Base-by-base conservation (phyloP, 306 rosid genomes). In the Casuarina glauca region DNA sequence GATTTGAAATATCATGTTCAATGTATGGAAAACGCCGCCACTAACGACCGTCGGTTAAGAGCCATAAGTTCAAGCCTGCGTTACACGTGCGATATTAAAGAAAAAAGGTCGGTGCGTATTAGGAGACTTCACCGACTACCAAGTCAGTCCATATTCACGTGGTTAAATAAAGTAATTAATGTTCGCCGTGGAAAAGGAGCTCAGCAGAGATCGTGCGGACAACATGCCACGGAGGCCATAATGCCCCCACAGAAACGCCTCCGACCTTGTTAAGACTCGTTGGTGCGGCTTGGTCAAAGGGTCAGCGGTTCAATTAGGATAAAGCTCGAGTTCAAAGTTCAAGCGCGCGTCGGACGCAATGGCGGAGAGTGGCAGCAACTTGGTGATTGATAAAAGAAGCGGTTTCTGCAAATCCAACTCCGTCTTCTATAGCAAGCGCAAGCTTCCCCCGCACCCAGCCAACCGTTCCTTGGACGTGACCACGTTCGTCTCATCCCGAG, bases 401-500 rank as follows among this genome's bases (percentile, higher is more conserved):
- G 98, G 98, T 0, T 94, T 87, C 83, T 89, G 93, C 84, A 76
- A 70, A 2, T 77, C 91, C 17, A 91, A 86, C 36, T 88, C 91
- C 19, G 57, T 82, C 58, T 95, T 84, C 87, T 90, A 91, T 87
- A 92, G 93, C 82, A 91, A 90, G 69, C 90, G 98, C 1, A 87
- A 54, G 32, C 84, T 88, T 0, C 52, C 84, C 3, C 81, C 92
- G 1, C 92, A 90, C 6, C 92, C 97, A 16, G 95, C 85, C 2
- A 89, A 87, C 70, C 60, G 57, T 35, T 77, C 82, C 11, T 52
- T 92, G 7, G 97, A 95, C 16, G 85, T 87, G 4, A 88, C 97
- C 72, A 88, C 96, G 2, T 92, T 95, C 87, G 87, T 95, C 83
- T 89, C 98, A 43, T 91, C 97, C 39, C 88, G 81, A 7, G 84